Percentiles rank a stretch among this genome's conserved stretches.
phyloP scores from a whole-genome alignment of 2,329 filamentous ascomycete species.

The Helotiales sp. region DNA sequence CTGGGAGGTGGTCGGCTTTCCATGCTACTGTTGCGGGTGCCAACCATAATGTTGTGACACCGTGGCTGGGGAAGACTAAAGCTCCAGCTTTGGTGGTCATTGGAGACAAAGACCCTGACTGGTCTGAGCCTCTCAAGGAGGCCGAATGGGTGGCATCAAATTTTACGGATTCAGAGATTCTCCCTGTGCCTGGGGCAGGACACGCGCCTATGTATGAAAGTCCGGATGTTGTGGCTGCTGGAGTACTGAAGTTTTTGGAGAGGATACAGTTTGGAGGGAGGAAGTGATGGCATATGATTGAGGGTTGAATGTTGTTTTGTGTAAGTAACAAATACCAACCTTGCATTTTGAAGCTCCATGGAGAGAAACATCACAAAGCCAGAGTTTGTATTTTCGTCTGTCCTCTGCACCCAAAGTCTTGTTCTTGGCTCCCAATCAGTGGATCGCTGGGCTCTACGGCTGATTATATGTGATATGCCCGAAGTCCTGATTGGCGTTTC shows the following conservation, averaged over 20 bases:
- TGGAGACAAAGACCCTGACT: conserved; percentile 15
- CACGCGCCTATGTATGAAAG: conserved; percentile 20
- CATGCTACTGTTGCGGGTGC: conserved; percentile 1
- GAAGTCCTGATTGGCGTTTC: not conserved
- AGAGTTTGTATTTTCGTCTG: not conserved
- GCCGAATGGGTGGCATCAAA: conserved; percentile 20
- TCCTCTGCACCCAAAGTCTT: not conserved
- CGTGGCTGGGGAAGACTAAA: conserved; percentile 6
- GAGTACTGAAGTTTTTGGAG: conserved; percentile 11
- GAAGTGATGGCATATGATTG: conserved; percentile 10
- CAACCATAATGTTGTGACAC: conserved; percentile 6
- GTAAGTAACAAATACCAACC: not conserved
- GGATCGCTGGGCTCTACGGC: too few species aligned
- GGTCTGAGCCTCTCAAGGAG: conserved; percentile 13
- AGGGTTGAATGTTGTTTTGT: not conserved
- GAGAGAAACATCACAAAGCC: not conserved
- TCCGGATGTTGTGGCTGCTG: conserved; percentile 11
- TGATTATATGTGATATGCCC: not conserved
- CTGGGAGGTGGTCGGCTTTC: conserved; percentile 10
- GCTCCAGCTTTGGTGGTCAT: conserved; percentile 16
- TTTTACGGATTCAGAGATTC: conserved; percentile 14
- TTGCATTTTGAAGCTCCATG: not conserved
- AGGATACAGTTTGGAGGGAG: conserved; percentile 15
- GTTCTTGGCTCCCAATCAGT: not conserved
- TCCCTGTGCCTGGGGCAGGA: conserved; percentile 11